Evolutionary conservation across 2,329 filamentous ascomycete genomes (phyloP), one percentile per base, ranked within the genome.

Genomic region (Pseudogymnoascus sp.): DNA sequence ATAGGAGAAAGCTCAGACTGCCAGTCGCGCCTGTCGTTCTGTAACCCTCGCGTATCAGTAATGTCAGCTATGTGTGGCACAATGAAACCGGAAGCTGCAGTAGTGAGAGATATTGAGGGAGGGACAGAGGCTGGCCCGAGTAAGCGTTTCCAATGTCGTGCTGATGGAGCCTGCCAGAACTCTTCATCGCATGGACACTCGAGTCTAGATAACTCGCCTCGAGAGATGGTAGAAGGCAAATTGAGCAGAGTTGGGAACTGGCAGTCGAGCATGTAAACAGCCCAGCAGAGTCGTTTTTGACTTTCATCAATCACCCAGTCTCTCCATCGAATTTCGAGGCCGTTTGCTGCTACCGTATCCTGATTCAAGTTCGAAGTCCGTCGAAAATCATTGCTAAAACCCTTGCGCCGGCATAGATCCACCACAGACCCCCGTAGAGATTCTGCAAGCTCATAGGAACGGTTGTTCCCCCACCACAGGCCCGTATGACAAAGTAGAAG

Each of bases 401-500:
- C 11, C 21, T 26, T 45, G 41, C 21, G 41, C 21, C 41, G 41
- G 21, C 41, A 45, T 26, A 45, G 26, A n/a, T 45, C 23, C 21
- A 70, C 62, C 11, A 69, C 59, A n/a, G 62, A 63, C 4, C 67
- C 68, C 33, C 67, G 65, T n/a, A 67, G 66, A 4, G 65, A 62
- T 58, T 70, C 67, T 3, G 66, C 65, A 11, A 68, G 41, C 52
- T 66, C 63, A 41, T 68, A 70, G n/a, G 67, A 63, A 19, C 66
- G 63, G 49, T 68, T 70, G 14, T 70, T 70, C 3, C 68, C 68
- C 39, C 67, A 67, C 68, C 68, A 70, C 4, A 70, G 41, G 0
- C 66, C 68, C 12, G 63, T 59, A 14, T 68, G 66, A 26, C 66
- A 67, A 26, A 70, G 62, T 4, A 70, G 64, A 43, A 67, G 68